Percentiles rank a stretch among this genome's conserved stretches.
Evolutionary conservation across 352 stramenopile species (phyloP).

Genomic region (Pythium brassicae): DNA sequence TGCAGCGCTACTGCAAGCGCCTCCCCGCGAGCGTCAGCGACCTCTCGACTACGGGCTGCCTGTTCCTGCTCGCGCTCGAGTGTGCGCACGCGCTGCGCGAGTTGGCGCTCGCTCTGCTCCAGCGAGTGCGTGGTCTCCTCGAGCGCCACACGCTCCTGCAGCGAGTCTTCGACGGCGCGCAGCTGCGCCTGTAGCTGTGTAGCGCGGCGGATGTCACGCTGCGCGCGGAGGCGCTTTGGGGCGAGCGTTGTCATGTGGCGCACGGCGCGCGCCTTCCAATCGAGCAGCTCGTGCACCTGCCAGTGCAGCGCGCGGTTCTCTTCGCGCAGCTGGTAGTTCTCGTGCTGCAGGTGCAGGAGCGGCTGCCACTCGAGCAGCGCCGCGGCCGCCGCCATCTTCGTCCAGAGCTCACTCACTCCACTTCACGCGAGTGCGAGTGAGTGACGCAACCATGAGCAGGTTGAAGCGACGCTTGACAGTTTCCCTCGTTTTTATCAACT

Average conservation of each 20-base stretch:
- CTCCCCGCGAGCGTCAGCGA: constrained; percentile 9
- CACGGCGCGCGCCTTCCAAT: constrained; percentile 65
- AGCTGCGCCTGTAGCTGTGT: constrained; percentile 54
- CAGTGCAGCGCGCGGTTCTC: constrained; percentile 41
- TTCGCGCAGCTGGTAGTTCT: constrained; percentile 62
- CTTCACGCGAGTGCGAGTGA: not conserved
- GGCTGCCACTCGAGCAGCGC: constrained; percentile 50
- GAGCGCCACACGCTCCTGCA: constrained; percentile 48
- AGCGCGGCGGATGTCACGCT: constrained; percentile 42
- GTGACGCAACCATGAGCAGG: not conserved
- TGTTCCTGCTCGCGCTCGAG: constrained; percentile 26
- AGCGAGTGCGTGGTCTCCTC: constrained; percentile 36
- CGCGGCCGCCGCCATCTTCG: constrained; percentile 28
- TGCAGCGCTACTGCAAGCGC: constrained; percentile 29
- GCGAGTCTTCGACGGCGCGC: constrained; percentile 41
- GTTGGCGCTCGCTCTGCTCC: constrained; percentile 22
- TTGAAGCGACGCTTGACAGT: not conserved
- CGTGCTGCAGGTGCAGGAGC: constrained; percentile 52
- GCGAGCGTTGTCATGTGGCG: constrained; percentile 56
- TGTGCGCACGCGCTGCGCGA: constrained; percentile 21
- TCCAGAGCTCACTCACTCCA: not conserved
- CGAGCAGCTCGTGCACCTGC: constrained; percentile 48
- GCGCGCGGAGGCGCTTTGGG: constrained; percentile 39
- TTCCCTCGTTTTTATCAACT: not conserved
- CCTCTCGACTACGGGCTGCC: constrained; percentile 16